Conservation (phyloP, 1,284 basidiomycete genomes). For the Marasmius tenuissimus region DNA sequence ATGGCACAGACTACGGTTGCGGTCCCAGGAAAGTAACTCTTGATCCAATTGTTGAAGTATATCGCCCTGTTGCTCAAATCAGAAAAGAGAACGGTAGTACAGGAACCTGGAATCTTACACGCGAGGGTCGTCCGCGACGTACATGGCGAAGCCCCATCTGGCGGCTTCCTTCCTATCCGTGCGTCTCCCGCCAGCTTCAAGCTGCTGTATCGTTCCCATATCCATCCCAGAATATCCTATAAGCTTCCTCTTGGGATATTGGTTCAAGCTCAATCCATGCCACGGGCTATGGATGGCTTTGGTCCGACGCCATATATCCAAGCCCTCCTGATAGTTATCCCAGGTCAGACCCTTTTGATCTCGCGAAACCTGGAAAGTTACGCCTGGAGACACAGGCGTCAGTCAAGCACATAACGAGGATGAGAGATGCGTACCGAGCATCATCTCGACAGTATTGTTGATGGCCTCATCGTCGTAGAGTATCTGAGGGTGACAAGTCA, state of each 20-base stretch:
- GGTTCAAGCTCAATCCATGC: not conserved
- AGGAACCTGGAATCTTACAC: not conserved
- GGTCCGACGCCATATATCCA: constrained; percentile 12
- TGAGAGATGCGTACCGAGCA: not conserved
- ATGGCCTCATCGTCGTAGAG: constrained; percentile 1
- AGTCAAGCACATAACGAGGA: not conserved
- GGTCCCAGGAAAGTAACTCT: not conserved
- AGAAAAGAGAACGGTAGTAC: not conserved
- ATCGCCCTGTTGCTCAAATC: not conserved
- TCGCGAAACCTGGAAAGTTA: constrained; percentile 5
- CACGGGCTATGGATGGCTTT: not conserved
- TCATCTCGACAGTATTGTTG: not conserved
- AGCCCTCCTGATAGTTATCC: constrained; percentile 10
- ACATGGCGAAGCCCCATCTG: constrained; percentile 3
- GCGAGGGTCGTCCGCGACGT: constrained; percentile 1
- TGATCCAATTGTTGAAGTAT: not conserved
- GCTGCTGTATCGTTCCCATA: not conserved
- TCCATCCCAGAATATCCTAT: constrained; percentile 4
- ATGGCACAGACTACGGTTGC: not conserved
- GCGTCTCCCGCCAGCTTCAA: not conserved
- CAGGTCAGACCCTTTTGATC: constrained; percentile 13
- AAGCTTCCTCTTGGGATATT: constrained; percentile 1
- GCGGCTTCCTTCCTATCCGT: not conserved
- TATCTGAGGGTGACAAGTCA: not conserved
- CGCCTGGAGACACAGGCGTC: not conserved